A percentile compares a stretch with the other conserved stretches of the same genome.
Evolutionary conservation across 176 grass and related monocot species (phyloP).

Genomic region (Zoysia pacifica): DNA sequence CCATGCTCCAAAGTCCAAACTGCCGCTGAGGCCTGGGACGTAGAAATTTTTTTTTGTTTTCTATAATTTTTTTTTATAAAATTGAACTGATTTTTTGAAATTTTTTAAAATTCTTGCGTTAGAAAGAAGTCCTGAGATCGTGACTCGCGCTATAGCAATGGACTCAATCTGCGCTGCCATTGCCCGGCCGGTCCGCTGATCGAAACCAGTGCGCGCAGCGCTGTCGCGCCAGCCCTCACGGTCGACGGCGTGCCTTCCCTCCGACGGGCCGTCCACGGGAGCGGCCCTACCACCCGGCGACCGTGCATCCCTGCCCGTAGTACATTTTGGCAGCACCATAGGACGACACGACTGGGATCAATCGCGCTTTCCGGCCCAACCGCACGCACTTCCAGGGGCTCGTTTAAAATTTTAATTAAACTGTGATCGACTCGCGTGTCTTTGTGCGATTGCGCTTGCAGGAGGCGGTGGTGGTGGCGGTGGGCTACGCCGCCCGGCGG

Average conservation of each 20-base stretch:
- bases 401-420: not conserved
- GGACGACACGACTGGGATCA: not conserved
- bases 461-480: no score
- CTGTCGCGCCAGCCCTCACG: not conserved
- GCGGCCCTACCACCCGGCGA: not conserved
- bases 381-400: not conserved
- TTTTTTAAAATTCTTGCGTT: no score
- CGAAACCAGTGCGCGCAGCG: not conserved
- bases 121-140: no score
- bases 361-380: not conserved
- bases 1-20: not conserved
- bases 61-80: no score
- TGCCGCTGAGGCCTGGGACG: no score
- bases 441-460: not conserved
- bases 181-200: not conserved
- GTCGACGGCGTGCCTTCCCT: not conserved
- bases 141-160: no score
- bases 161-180: no score
- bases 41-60: no score
- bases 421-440: not conserved
- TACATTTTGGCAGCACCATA: not conserved
- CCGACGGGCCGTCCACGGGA: constrained; percentile 37
- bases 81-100: no score
- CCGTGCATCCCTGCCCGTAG: not conserved
- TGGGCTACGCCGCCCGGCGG: constrained; percentile 5